These are phyloP conservation scores for Lipomyces anomalus DNA, from an alignment of 805 yeast species.

Conservation along the genomic window DNA sequence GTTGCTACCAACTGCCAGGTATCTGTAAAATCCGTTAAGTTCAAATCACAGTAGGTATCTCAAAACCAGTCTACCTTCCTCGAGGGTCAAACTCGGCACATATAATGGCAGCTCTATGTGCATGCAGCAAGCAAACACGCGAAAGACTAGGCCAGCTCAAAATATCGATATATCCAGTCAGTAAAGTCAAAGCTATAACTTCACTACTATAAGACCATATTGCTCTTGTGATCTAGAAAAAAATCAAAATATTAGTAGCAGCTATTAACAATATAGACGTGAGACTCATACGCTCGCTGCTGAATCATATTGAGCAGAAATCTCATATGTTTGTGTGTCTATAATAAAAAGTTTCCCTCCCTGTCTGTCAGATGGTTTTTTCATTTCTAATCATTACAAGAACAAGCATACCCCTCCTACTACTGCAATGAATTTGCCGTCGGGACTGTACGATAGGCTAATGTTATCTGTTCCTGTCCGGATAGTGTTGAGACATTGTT, in stretches of 20 bases:
- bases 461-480: constrained; percentile 26
- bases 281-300: background rate
- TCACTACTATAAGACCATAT: constrained; percentile 34
- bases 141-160: constrained; percentile 3
- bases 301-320: background rate
- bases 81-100: constrained; percentile 46
- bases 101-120: constrained; percentile 50
- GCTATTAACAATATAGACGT: background rate
- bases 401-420: constrained; percentile 23
- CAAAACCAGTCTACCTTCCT: no score
- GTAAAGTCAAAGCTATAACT: constrained; percentile 44
- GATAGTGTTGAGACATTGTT: constrained; percentile 17
- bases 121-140: constrained; percentile 29
- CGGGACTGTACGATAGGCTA: constrained; percentile 39
- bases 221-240: constrained; percentile 30
- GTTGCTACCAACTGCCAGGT: constrained; percentile 48
- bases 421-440: constrained; percentile 44
- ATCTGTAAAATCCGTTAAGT: no score
- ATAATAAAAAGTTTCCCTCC: background rate
- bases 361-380: constrained; percentile 1
- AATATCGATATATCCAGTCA: constrained; percentile 41
- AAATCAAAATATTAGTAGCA: constrained; percentile 11
- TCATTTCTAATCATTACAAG: background rate
- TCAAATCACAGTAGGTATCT: no score
- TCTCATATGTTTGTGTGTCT: background rate